A percentile compares a stretch with the other conserved stretches of the same genome.
Evolutionary conservation across 306 rosid genomes (phyloP).

Genomic region (Cicer arietinum): DNA sequence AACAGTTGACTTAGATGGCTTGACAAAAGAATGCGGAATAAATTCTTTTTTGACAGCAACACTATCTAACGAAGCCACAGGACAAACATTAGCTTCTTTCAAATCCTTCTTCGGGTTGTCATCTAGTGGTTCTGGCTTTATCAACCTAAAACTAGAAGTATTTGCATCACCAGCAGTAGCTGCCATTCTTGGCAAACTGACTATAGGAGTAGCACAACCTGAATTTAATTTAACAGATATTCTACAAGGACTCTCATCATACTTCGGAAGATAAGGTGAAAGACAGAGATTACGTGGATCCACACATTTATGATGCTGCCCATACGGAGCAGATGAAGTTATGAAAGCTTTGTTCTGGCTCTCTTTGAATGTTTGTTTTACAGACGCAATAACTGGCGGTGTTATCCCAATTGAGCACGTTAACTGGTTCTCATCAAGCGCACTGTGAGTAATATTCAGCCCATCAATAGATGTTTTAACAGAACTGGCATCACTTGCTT

Average conservation of each 20-base stretch:
- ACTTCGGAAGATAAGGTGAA: conserved; percentile 45
- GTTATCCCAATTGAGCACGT: conserved; percentile 43
- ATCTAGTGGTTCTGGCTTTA: conserved; percentile 79
- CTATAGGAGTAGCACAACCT: conserved; percentile 41
- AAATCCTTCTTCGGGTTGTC: conserved; percentile 56
- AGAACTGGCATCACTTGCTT: conserved; percentile 51
- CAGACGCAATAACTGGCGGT: conserved; percentile 32
- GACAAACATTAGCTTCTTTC: conserved; percentile 44
- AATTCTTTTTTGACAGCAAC: conserved; percentile 53
- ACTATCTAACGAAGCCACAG: conserved; percentile 46
- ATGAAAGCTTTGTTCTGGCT: conserved; percentile 36
- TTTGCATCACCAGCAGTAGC: conserved; percentile 43
- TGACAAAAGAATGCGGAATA: conserved; percentile 44
- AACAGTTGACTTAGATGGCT: conserved; percentile 42
- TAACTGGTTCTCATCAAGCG: conserved; percentile 45
- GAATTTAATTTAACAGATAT: conserved; percentile 51
- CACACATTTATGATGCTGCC: conserved; percentile 37
- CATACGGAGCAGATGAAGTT: conserved; percentile 40
- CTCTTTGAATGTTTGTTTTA: conserved; percentile 40
- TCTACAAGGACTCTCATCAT: conserved; percentile 46
- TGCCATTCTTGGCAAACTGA: conserved; percentile 39
- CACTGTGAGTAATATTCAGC: conserved; percentile 34
- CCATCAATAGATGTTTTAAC: conserved; percentile 49
- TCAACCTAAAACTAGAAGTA: conserved; percentile 52
- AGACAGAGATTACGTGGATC: background rate